phyloP scores from a whole-genome alignment of 2,329 filamentous ascomycete species.

The Bipolaris sorokiniana region DNA sequence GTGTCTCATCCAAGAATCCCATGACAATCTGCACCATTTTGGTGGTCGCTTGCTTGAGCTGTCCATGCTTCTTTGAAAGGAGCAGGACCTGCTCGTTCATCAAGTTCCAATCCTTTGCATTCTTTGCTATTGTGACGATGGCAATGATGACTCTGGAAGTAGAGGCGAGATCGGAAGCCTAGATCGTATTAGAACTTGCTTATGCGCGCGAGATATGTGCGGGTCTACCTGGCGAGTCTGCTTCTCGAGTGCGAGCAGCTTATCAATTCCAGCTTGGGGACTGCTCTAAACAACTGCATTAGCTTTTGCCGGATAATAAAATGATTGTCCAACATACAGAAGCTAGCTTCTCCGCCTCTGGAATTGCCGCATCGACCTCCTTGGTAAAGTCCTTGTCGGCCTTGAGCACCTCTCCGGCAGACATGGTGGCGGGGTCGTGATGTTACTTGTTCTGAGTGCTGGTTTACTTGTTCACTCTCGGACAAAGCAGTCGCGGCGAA shows the following conservation, averaged over 20 bases:
- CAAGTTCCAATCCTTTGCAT: conserved; percentile 89
- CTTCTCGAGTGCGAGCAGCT: conserved; percentile 90
- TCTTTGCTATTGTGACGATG: conserved; percentile 93
- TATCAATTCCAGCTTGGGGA: conserved; percentile 87
- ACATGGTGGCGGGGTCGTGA: conserved; percentile 63
- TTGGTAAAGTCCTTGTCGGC: conserved; percentile 99
- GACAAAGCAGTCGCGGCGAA: conserved; percentile 1
- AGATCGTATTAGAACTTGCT: conserved; percentile 30
- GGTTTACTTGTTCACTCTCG: background rate
- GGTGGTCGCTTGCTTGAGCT: conserved; percentile 98
- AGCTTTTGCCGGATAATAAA: conserved; percentile 23
- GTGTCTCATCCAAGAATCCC: conserved; percentile 85
- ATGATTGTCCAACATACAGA: conserved; percentile 64
- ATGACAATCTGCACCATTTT: conserved; percentile 99
- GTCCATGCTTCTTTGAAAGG: conserved; percentile 98
- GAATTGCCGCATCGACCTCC: conserved; percentile 89
- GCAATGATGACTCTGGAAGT: conserved; percentile 86
- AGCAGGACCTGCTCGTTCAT: conserved; percentile 96
- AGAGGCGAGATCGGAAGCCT: conserved; percentile 95
- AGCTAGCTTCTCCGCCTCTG: conserved; percentile 87
- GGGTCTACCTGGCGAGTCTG: conserved; percentile 85
- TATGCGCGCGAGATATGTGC: conserved; percentile 8
- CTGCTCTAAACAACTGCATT: conserved; percentile 63
- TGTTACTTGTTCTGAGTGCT: conserved; percentile 7
- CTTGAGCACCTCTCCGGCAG: conserved; percentile 79